Conservation (phyloP, 345 rosid species). For the Citrus cavaleriei region DNA sequence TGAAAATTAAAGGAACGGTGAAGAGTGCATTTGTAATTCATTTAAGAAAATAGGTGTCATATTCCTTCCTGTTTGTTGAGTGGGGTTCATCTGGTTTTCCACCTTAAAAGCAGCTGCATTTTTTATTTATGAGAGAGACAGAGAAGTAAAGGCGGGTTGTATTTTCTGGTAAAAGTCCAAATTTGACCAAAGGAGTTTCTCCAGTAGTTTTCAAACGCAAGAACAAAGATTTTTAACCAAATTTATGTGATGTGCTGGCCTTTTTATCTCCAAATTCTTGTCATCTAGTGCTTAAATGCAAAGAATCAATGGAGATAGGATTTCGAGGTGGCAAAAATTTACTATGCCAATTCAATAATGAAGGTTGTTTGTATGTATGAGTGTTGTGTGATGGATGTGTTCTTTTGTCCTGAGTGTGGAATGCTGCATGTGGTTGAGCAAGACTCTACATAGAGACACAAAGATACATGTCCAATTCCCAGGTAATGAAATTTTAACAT, state of each 20-base stretch:
- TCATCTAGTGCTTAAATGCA: slow-evolving; percentile 42
- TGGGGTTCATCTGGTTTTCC: slow-evolving; percentile 37
- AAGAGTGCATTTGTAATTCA: slow-evolving; percentile 30
- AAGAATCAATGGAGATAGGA: slow-evolving; percentile 39
- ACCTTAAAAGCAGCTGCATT: slow-evolving; percentile 35
- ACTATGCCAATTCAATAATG: slow-evolving; percentile 39
- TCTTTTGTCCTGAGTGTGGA: slow-evolving; percentile 12
- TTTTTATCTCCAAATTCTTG: slow-evolving; percentile 46
- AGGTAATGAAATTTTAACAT: not conserved
- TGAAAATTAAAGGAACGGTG: slow-evolving; percentile 30
- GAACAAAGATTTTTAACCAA: slow-evolving; percentile 11
- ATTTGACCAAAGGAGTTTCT: slow-evolving; percentile 2
- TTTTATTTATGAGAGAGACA: slow-evolving; percentile 34
- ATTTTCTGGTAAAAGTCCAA: slow-evolving; percentile 16
- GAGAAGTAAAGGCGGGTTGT: slow-evolving; percentile 16
- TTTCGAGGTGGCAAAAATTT: slow-evolving; percentile 46
- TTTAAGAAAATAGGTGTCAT: slow-evolving; percentile 33
- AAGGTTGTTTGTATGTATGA: slow-evolving; percentile 26
- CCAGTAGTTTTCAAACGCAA: slow-evolving; percentile 10
- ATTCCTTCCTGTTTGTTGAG: slow-evolving; percentile 33
- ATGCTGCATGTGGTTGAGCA: slow-evolving; percentile 7
- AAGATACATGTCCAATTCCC: not conserved
- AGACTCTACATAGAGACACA: slow-evolving; percentile 7
- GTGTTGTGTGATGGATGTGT: slow-evolving; percentile 9
- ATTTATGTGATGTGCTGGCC: slow-evolving; percentile 22